Conservation (phyloP, 306 rosid genomes). For the Canavalia gladiata region DNA sequence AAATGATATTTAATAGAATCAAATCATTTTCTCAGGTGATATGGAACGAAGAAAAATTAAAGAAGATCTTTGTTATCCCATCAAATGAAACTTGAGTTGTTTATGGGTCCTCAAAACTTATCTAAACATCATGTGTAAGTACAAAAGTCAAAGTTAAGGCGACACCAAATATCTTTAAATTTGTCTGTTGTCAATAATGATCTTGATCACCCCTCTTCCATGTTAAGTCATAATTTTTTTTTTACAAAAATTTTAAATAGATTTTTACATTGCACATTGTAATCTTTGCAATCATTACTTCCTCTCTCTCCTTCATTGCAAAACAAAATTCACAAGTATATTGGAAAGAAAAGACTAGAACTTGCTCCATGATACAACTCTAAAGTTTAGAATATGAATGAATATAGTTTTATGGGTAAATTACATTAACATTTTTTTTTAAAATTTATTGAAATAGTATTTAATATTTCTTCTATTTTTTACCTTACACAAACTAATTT, state of each 20-base stretch:
- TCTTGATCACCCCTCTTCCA: no score
- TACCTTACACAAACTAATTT: no score
- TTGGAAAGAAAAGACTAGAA: not conserved
- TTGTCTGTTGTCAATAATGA: no score
- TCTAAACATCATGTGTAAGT: not conserved
- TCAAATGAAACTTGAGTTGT: conserved; percentile 32
- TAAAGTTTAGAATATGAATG: not conserved
- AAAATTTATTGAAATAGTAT: no score
- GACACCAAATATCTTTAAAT: no score
- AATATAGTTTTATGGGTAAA: no score
- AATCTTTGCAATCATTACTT: conserved; percentile 33
- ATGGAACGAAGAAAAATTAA: conserved; percentile 1
- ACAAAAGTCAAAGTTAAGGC: not conserved
- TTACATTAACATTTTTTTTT: no score
- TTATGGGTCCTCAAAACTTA: conserved; percentile 16
- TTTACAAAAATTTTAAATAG: no score
- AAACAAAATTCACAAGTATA: not conserved
- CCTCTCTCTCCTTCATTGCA: conserved; percentile 20
- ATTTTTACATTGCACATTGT: not conserved
- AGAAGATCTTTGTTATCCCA: conserved; percentile 15
- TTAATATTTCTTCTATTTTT: no score
- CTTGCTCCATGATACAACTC: not conserved
- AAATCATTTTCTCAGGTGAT: conserved; percentile 26
- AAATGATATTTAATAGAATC: conserved; percentile 13
- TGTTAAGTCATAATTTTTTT: no score